Percentiles rank a stretch among this genome's conserved stretches.
Conservation (phyloP, 1,139 yeast species). For the Diutina siamensis region DNA sequence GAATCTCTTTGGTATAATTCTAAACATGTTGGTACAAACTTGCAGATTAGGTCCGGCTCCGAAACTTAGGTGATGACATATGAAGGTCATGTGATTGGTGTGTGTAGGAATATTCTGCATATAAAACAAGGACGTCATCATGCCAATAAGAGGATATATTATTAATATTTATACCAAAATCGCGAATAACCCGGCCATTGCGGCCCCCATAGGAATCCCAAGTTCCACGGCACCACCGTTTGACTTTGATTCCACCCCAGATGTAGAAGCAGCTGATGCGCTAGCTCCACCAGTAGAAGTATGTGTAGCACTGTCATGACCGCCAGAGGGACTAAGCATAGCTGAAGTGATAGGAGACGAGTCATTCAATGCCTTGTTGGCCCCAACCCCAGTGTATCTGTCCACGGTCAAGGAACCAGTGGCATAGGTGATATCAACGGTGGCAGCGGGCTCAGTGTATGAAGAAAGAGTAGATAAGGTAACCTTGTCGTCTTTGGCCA, state of each 20-base stretch:
- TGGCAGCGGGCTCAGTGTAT: background rate
- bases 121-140: too few relatives aligned
- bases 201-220: background rate
- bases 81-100: background rate
- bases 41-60: background rate
- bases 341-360: background rate
- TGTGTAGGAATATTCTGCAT: too few relatives aligned
- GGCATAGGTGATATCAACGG: background rate
- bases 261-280: background rate
- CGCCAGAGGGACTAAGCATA: background rate
- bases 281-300: background rate
- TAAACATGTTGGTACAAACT: background rate
- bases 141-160: too few relatives aligned
- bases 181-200: background rate
- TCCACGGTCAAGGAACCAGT: background rate
- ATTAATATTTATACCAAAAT: background rate
- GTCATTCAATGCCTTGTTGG: constrained; percentile 1
- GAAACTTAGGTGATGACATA: constrained; percentile 1
- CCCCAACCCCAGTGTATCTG: background rate
- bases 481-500: background rate
- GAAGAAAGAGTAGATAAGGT: background rate
- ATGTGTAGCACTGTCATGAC: background rate
- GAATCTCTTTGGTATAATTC: constrained; percentile 12
- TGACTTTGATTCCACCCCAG: background rate
- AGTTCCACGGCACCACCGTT: background rate